Evolutionary conservation across 441 rosid species (phyloP), one percentile per base, ranked within the genome.

Genomic region (Erodium moschatum): DNA sequence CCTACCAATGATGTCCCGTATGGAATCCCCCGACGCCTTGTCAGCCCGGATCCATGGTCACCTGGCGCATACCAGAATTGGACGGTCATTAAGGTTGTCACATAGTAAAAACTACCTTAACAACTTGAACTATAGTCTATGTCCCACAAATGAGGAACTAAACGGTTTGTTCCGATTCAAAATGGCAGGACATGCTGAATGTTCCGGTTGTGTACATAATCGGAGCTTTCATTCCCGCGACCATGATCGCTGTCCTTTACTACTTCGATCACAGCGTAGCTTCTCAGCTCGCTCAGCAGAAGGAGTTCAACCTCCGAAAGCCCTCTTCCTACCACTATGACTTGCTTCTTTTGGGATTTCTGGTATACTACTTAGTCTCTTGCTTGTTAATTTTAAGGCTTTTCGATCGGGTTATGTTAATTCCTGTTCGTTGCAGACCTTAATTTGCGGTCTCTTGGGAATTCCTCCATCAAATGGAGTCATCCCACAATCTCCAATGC

Each of bases 11-110:
- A 80, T 76, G 91, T 88, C 70, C 94, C 94, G 38, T 77, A 68
- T 69, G 94, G 94, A 63, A 86, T 88, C 48, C 94, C 94, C 33
- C 79, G 89, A 78, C 85, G 94, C 54, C 91, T 88, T 69, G 83
- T 76, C 81, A 88, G 94, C 76, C 94, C 94, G 62, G 85, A 88
- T 74, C 94, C 94, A 70, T 88, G 94, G 91, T 88, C 94, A 74
- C 80, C 80, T 60, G 94, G 89, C 72, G 94, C 94, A 70, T 84
- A 85, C 67, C 73, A 88, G 65, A 88, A 88, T 74, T 88, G 94
- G 94, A 85, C 91, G 5, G 91, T 88, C 52, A 67, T 86, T 77
- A 85, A 86, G 91, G 94, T 86, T 10, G n/a, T 10, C 1, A 11
- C 50, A 11, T 2, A 44, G n/a, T 10, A 2, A 44, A 44, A 42